Evolutionary conservation across 2,329 filamentous ascomycete genomes (phyloP), one percentile per base, ranked within the genome.

Genomic region (Sporothrix schenckii): DNA sequence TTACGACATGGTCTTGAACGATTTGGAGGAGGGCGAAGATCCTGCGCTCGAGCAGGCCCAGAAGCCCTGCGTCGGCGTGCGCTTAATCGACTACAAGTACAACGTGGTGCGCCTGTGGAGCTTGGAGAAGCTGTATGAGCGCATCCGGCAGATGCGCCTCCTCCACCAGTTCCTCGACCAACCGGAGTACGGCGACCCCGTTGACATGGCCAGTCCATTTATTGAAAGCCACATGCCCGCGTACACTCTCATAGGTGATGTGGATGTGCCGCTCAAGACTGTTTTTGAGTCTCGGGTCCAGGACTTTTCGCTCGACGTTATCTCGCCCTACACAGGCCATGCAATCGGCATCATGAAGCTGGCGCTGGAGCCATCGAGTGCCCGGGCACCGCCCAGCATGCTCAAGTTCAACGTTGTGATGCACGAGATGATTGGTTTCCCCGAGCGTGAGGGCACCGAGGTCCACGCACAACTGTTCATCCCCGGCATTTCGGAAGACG

Each of bases 341-440:
- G 92, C 93, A 10, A 88, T 98, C 72, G 95, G 94, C 58, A 94
- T 97, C 69, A 88, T 99, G 74, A 92, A 93, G 76, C 83, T 99
- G 50, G 94, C 94, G 0, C 83, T 99, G 7, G 95, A 99, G 77
- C 95, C 95, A 16, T 98, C 94, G 0, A 94, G 93, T 63, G 94
- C 94, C 2, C 90, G 96, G 76, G 94, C 94, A 4, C 95, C 95
- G 16, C 92, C 92, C 14, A 95, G 92, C 71, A 97, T 92, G 2
- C 83, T 98, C 71, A 99, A 98, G 78, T 99, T 99, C 82, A 99
- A 98, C 76, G 94, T 98, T 5, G 94, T 98, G 44, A 97, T 99
- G 92, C 94, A 97, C 77, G 93, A 98, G 77, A 88, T 99, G 81
- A 83, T 95, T 49, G 95, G 95, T 0, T 99, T 99, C 75, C 91